Evolutionary conservation across 441 rosid genomes (phyloP), one percentile per base, ranked within the genome.

Genomic region (Heliophila coronopifolia): DNA sequence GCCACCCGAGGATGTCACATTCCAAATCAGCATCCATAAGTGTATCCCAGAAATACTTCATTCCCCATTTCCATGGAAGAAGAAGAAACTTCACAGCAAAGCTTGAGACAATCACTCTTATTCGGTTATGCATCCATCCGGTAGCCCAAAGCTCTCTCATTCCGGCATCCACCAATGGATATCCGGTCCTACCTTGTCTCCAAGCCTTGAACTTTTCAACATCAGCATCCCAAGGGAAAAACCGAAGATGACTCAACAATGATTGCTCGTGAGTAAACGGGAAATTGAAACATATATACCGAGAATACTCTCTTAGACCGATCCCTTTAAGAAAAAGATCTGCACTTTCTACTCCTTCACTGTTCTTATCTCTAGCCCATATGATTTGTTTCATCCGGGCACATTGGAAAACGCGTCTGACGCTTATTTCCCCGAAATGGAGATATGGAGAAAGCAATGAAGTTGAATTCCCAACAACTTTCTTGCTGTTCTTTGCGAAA

Each of bases 81-180:
- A 83, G 89, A 59, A 86, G 83, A 66, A 80, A 70, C 63, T 90
- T 89, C 44, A 89, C 86, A 1, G 94, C 83, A 14, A 89, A 89
- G 68, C 95, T 81, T 9, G 91, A 79, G 39, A 81, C 95, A 4
- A 86, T 80, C 66, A 86, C 95, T 73, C 97, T 75, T 49, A 83
- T 74, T 66, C 81, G 70, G 69, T 89, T 86, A 59, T 86, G 97
- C 59, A 81, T 57, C 97, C 97, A 86, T 33, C 97, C 95, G 0
- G 91, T 89, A 13, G 97, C 97, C 97, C 97, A 89, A 28, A 89
- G 86, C 77, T 89, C 94, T 45, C 97, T 83, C 97, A 89, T 89
- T 53, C 95, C 97, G 1, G 95, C 94, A 73, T 89, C 97, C n/a
- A 89, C 97, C 54, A 89, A 67, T 1, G 95, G 95, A 60, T 89